Evolutionary conservation across 495 filamentous ascomycete genomes (phyloP).

Genomic region (Penicillium lagena): DNA sequence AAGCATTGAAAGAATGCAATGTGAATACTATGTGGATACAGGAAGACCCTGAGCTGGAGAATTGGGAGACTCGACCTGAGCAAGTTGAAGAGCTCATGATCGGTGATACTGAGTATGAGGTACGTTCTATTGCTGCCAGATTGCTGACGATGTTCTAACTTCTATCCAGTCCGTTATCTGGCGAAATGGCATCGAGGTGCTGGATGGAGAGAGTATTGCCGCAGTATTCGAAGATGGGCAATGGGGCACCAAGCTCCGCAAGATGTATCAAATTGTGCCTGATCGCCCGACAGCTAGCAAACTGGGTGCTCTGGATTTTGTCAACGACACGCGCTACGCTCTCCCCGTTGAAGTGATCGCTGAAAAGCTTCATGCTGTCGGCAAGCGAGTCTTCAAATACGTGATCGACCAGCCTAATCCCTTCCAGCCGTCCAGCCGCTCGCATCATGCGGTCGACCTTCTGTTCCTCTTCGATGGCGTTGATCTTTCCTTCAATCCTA

Average conservation of each 20-base stretch:
- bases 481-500: constrained; percentile 25
- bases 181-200: constrained; percentile 31
- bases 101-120: constrained; percentile 35
- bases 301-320: constrained; percentile 28
- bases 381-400: constrained; percentile 31
- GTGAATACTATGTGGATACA: constrained; percentile 36
- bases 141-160: background rate
- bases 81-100: constrained; percentile 35
- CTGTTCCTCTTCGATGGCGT: constrained; percentile 33
- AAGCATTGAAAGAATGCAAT: constrained; percentile 27
- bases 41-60: constrained; percentile 23
- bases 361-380: constrained; percentile 19
- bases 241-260: constrained; percentile 28
- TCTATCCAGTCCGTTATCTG: constrained; percentile 29
- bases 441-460: constrained; percentile 41
- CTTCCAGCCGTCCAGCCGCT: constrained; percentile 34
- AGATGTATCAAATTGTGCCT: constrained; percentile 27
- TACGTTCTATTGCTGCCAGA: constrained; percentile 1
- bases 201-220: constrained; percentile 21
- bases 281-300: constrained; percentile 33
- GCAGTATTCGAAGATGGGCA: constrained; percentile 22
- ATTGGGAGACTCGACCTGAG: constrained; percentile 27
- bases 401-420: constrained; percentile 37
- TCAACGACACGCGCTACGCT: constrained; percentile 28
- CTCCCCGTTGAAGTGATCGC: constrained; percentile 29